Conservation (phyloP, 495 filamentous ascomycete genomes). For the Thermothielavioides terrestris region DNA sequence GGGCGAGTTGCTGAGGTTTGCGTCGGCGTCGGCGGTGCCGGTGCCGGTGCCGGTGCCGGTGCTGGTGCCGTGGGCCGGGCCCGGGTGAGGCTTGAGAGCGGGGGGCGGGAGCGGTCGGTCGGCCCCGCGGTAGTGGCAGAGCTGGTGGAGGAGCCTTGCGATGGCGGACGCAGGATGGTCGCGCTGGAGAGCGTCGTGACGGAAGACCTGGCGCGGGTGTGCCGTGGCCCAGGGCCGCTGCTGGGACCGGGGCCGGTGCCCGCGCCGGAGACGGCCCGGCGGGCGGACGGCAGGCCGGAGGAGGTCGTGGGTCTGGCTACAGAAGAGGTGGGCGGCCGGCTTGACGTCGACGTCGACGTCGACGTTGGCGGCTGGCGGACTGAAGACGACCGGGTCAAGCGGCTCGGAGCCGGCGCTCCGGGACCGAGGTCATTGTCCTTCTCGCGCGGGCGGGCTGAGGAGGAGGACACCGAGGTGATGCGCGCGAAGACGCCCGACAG, state of each 20-base stretch:
- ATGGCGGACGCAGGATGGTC: constrained; percentile 38
- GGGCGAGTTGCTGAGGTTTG: not conserved
- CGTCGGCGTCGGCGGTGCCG: constrained; percentile 3
- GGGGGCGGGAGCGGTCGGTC: constrained; percentile 15
- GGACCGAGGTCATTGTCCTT: not conserved
- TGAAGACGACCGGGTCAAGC: constrained; percentile 1
- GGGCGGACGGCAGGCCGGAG: constrained; percentile 8
- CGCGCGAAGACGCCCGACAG: constrained; percentile 11
- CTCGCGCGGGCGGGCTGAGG: not conserved
- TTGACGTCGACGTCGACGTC: not conserved
- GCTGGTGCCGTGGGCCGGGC: constrained; percentile 1
- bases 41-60: not conserved
- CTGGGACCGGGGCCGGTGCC: not conserved
- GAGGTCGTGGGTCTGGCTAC: constrained; percentile 18
- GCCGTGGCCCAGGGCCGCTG: not conserved
- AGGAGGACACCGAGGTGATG: constrained; percentile 5
- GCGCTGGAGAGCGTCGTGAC: constrained; percentile 35
- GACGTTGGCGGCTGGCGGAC: constrained; percentile 1
- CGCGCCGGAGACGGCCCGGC: constrained; percentile 3
- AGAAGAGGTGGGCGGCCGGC: constrained; percentile 17
- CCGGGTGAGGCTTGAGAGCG: constrained; percentile 3
- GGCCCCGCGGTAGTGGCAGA: constrained; percentile 18
- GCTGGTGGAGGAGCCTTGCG: constrained; percentile 15
- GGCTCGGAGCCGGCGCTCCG: not conserved
- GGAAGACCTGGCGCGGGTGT: constrained; percentile 33